A percentile compares a stretch with the other conserved stretches of the same genome.
These are phyloP conservation scores for Xylaria sp. DNA, from an alignment of 2,329 filamentous ascomycete genomes.

Conservation along the genomic window DNA sequence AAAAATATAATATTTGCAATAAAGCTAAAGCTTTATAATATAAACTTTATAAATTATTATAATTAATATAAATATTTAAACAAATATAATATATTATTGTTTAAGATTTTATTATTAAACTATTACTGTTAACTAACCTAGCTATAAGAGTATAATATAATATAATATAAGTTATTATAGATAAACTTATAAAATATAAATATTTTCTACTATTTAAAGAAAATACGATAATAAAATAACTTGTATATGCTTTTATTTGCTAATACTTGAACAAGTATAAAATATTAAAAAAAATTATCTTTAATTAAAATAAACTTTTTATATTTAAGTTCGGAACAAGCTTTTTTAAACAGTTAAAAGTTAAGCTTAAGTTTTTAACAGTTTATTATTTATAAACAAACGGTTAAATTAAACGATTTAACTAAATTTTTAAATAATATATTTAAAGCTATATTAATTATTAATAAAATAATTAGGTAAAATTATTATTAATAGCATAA, in stretches of 20 bases:
- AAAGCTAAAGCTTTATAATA: no score
- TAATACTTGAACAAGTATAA: background rate
- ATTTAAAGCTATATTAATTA: background rate
- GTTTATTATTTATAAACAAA: background rate
- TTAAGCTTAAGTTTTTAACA: background rate
- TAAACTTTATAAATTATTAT: no score
- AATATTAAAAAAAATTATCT: background rate
- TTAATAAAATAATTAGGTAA: no score
- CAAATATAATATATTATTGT: no score
- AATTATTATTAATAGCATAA: no score
- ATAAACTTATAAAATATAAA: background rate
- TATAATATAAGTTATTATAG: background rate
- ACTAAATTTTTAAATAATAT: background rate
- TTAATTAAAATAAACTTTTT: background rate
- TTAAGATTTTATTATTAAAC: no score
- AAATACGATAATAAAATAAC: background rate
- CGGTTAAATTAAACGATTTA: background rate
- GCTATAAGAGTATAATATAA: no score
- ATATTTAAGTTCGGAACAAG: background rate
- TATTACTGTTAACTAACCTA: no score
- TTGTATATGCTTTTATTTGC: background rate
- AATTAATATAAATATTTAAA: no score
- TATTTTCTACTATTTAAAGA: background rate
- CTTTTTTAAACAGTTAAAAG: background rate
- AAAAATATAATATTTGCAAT: no score